Evolutionary conservation across 352 stramenopile genomes (phyloP).

Genomic region (Thraustochytrium striatum): DNA sequence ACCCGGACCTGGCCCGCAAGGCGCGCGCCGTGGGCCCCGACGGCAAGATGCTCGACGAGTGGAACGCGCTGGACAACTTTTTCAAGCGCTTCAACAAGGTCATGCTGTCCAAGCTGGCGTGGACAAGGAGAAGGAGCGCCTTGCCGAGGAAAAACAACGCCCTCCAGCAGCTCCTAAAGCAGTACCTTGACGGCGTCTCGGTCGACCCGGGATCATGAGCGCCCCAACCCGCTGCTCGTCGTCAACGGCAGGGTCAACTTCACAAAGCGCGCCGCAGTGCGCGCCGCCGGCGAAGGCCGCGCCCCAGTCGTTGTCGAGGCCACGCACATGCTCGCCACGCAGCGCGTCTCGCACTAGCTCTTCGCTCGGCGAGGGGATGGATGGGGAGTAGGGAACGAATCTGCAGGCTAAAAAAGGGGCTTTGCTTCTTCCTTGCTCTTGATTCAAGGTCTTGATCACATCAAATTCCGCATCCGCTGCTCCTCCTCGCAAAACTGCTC

Average conservation of each 20-base stretch:
- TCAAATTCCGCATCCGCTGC: too few relatives aligned
- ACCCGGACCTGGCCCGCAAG: slow-evolving; percentile 44
- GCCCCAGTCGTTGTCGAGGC: too few relatives aligned
- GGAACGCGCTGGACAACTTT: slow-evolving; percentile 81
- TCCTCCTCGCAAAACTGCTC: slow-evolving; percentile 42
- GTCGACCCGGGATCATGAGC: slow-evolving; percentile 81
- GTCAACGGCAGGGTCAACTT: slow-evolving; percentile 70
- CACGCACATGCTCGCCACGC: too few relatives aligned
- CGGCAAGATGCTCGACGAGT: slow-evolving; percentile 50
- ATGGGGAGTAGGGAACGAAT: too few relatives aligned
- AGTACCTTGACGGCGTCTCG: slow-evolving; percentile 86
- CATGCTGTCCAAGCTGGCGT: slow-evolving; percentile 81
- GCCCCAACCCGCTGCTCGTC: slow-evolving; percentile 81
- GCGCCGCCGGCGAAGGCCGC: too few relatives aligned
- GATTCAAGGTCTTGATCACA: too few relatives aligned
- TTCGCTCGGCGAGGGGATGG: too few relatives aligned
- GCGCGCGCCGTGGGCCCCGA: slow-evolving; percentile 26
- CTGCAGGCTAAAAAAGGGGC: too few relatives aligned
- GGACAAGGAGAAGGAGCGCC: slow-evolving; percentile 71
- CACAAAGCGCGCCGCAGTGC: not conserved
- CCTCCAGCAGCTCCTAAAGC: slow-evolving; percentile 79
- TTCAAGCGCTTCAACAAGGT: slow-evolving; percentile 92
- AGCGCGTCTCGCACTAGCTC: too few relatives aligned
- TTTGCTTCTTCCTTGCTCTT: too few relatives aligned
- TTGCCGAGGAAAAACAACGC: slow-evolving; percentile 80